phyloP scores from a whole-genome alignment of 305 asterid genomes.

The Rubia tinctorum region DNA sequence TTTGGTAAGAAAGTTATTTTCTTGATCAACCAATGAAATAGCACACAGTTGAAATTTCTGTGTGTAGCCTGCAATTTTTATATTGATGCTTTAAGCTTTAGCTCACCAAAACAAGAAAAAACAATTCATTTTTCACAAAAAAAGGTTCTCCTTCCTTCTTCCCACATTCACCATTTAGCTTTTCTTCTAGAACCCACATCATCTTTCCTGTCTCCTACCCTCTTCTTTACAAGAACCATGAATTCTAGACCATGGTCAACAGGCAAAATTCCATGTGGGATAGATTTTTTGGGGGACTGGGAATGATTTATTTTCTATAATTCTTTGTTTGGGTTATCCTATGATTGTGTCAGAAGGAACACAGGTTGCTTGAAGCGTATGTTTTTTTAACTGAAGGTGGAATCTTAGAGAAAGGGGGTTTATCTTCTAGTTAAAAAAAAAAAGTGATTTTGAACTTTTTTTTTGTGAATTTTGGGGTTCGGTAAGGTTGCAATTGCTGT shows the following conservation, averaged over 20 bases:
- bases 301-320: neutral
- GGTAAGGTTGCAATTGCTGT: slow-evolving; percentile 1
- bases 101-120: slow-evolving; percentile 7
- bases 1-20: neutral
- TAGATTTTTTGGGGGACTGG: neutral
- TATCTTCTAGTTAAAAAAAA: neutral
- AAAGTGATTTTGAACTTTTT: neutral
- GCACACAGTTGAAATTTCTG: neutral
- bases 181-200: slow-evolving; percentile 2
- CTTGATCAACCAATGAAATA: neutral
- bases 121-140: neutral
- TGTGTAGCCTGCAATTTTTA: neutral
- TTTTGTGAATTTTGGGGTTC: neutral
- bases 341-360: slow-evolving; percentile 17
- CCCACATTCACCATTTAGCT: neutral
- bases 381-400: slow-evolving; percentile 2
- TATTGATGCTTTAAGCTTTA: neutral
- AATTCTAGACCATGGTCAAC: neutral
- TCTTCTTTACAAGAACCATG: neutral
- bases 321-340: slow-evolving; percentile 5
- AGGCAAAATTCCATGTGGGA: neutral
- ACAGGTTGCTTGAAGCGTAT: slow-evolving; percentile 5
- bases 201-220: slow-evolving; percentile 4
- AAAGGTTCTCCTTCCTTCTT: neutral
- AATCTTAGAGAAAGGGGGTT: neutral